Percentiles rank a stretch among this genome's conserved stretches.
Evolutionary conservation across 2,329 filamentous ascomycete genomes (phyloP).

Genomic region (Cercospora nicotianae): DNA sequence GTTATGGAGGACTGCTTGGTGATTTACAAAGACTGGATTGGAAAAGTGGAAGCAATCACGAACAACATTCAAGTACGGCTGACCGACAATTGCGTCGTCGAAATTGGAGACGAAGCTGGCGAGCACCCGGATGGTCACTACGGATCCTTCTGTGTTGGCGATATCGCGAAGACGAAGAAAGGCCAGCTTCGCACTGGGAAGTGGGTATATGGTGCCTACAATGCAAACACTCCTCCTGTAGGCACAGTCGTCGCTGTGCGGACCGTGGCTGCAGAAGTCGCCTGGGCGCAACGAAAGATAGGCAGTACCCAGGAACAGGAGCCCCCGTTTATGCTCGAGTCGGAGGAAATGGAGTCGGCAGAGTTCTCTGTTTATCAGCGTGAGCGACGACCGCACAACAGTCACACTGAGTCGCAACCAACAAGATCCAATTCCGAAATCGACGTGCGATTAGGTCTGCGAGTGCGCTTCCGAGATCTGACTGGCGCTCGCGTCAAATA

Average conservation of each 20-base stretch:
- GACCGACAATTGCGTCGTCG: slow-evolving; percentile 55
- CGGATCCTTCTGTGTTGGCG: slow-evolving; percentile 47
- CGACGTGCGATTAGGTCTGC: slow-evolving; percentile 33
- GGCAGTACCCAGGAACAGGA: slow-evolving; percentile 28
- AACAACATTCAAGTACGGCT: slow-evolving; percentile 55
- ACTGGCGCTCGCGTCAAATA: slow-evolving; percentile 55
- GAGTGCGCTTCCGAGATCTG: slow-evolving; percentile 58
- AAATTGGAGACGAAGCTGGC: slow-evolving; percentile 47
- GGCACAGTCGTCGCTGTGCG: slow-evolving; percentile 56
- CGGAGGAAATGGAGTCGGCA: slow-evolving; percentile 45
- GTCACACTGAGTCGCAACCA: neutral
- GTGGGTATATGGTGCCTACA: slow-evolving; percentile 56
- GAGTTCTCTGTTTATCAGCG: slow-evolving; percentile 48
- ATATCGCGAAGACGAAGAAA: slow-evolving; percentile 54
- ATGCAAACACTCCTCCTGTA: slow-evolving; percentile 50
- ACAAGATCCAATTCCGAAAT: slow-evolving; percentile 39
- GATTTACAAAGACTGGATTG: slow-evolving; percentile 58
- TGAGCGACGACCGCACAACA: slow-evolving; percentile 24
- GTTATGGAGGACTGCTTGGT: slow-evolving; percentile 54
- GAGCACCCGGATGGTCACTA: slow-evolving; percentile 37
- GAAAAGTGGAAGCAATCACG: slow-evolving; percentile 52
- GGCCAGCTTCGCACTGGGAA: slow-evolving; percentile 53
- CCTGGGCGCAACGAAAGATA: slow-evolving; percentile 53
- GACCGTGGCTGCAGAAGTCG: slow-evolving; percentile 48
- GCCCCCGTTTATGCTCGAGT: slow-evolving; percentile 34